Percentiles rank a stretch among this genome's conserved stretches.
phyloP scores from a whole-genome alignment of 1,284 basidiomycete genomes.

The Heimioporus retisporus region DNA sequence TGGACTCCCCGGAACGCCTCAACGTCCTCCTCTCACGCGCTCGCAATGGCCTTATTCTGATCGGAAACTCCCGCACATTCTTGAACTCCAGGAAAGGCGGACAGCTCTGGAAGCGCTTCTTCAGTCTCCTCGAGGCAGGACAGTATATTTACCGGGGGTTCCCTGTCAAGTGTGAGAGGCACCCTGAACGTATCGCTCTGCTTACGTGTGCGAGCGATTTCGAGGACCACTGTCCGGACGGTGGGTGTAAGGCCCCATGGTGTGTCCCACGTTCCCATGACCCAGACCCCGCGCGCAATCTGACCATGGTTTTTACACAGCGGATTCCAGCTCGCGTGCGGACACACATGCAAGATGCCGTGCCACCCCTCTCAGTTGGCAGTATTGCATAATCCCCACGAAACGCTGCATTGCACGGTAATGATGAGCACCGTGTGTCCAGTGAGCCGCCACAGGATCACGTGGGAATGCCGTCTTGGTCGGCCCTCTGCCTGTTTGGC shows the following conservation, averaged over 20 bases:
- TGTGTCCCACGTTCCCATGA: slow-evolving; percentile 34
- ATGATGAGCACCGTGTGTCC: slow-evolving; percentile 18
- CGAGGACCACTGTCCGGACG: slow-evolving; percentile 63
- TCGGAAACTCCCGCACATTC: slow-evolving; percentile 73
- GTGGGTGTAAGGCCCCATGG: slow-evolving; percentile 69
- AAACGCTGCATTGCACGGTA: slow-evolving; percentile 43
- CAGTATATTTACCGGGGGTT: slow-evolving; percentile 66
- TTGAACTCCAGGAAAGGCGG: slow-evolving; percentile 59
- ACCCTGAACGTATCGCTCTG: slow-evolving; percentile 50
- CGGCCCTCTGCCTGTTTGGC: slow-evolving; percentile 14
- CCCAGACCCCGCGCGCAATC: not conserved
- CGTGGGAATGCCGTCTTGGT: slow-evolving; percentile 26
- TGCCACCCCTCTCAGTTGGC: slow-evolving; percentile 52
- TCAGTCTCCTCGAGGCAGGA: slow-evolving; percentile 52
- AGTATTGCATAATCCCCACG: slow-evolving; percentile 36
- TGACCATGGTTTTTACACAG: not conserved
- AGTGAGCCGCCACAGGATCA: slow-evolving; percentile 10
- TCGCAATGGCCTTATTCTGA: slow-evolving; percentile 66
- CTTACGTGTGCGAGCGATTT: slow-evolving; percentile 60
- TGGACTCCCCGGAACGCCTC: slow-evolving; percentile 70
- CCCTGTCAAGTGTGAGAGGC: slow-evolving; percentile 65
- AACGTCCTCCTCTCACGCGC: slow-evolving; percentile 75
- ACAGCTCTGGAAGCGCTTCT: slow-evolving; percentile 60
- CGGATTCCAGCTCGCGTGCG: slow-evolving; percentile 44
- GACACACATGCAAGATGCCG: slow-evolving; percentile 60